Base-by-base conservation (phyloP, 2,329 filamentous ascomycete species). In the Aaosphaeria pasadenensis region DNA sequence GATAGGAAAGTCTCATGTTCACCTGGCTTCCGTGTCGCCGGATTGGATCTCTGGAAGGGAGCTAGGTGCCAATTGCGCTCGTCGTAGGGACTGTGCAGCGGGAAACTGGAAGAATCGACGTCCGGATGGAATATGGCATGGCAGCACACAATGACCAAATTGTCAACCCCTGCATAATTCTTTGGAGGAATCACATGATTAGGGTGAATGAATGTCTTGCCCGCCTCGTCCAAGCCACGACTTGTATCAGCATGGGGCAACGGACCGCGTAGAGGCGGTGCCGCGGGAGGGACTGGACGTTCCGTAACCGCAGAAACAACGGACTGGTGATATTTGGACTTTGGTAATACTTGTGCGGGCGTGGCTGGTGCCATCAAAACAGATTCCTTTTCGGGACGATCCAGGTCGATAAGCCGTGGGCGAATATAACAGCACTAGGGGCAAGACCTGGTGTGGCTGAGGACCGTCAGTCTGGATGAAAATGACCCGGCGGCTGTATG, bases 61-160 rank as follows among this genome's bases (percentile, higher is more conserved):
- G 89, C 85, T 11, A 95, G 85, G 30, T 90, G 76, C 81, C 81
- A 83, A 43, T 71, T 66, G n/a, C 50, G 43, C 38, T 75, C 72
- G n/a, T 63, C 47, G 38, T 64, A 55, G 38, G 67, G 65, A 36
- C 58, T 62, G 32, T 61, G 46, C 5, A 65, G 51, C 2, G 62
- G 57, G 32, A 70, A 64, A 44, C 58, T 51, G 4, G 60, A 41
- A 24, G 50, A 50, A 4, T 57, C 54, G 6, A 56, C 57, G 49
- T 65, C 59, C 7, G 67, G 65, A 11, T 64, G 54, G 77, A 87
- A 95, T 49, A 92, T 89, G 30, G 84, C 88, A 71, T 95, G 90
- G 66, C 90, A 91, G 74, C 89, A 94, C 44, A 95, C 86, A 42
- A 95, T 73, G 44, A 95, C 82, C 7, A 95, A 78, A 54, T 88